A percentile compares a stretch with the other conserved stretches of the same genome.
These are phyloP conservation scores for Pichia occidentalis DNA, from an alignment of 805 yeast species.

Conservation along the genomic window DNA sequence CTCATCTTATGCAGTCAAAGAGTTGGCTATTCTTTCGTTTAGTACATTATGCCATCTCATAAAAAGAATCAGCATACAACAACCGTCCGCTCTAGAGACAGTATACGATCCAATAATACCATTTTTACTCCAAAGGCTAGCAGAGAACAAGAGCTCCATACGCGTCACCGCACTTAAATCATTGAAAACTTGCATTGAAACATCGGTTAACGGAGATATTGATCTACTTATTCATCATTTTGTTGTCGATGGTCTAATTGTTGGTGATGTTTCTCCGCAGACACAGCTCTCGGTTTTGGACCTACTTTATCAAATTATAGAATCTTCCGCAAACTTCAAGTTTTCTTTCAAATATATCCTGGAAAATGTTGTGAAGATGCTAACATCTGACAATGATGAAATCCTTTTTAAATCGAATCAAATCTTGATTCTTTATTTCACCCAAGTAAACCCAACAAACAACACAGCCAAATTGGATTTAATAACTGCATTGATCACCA, in stretches of 20 bases:
- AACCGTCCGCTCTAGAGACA: slow-evolving; percentile 35
- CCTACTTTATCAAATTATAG: slow-evolving; percentile 39
- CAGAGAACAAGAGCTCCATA: slow-evolving; percentile 34
- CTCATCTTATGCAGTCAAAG: slow-evolving; percentile 36
- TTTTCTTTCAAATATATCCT: slow-evolving; percentile 26
- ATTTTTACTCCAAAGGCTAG: slow-evolving; percentile 40
- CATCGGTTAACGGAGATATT: slow-evolving; percentile 32
- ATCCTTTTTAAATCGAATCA: slow-evolving; percentile 19
- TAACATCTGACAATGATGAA: slow-evolving; percentile 16
- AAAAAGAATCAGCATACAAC: slow-evolving; percentile 54
- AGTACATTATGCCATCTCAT: slow-evolving; percentile 50
- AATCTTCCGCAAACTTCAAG: slow-evolving; percentile 30
- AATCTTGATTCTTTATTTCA: slow-evolving; percentile 34
- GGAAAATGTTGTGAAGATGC: slow-evolving; percentile 20
- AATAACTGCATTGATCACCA: slow-evolving; percentile 33
- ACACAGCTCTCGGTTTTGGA: slow-evolving; percentile 37
- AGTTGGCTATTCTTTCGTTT: slow-evolving; percentile 39
- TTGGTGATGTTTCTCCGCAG: slow-evolving; percentile 34
- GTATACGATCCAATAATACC: slow-evolving; percentile 45
- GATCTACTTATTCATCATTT: slow-evolving; percentile 33
- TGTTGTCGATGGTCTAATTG: slow-evolving; percentile 36
- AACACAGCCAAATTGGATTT: slow-evolving; percentile 41
- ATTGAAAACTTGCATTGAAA: slow-evolving; percentile 48
- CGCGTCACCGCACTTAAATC: slow-evolving; percentile 44
- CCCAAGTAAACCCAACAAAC: slow-evolving; percentile 24